phyloP scores from a whole-genome alignment of 306 rosid species.

The Oxytropis ochrocephala region DNA sequence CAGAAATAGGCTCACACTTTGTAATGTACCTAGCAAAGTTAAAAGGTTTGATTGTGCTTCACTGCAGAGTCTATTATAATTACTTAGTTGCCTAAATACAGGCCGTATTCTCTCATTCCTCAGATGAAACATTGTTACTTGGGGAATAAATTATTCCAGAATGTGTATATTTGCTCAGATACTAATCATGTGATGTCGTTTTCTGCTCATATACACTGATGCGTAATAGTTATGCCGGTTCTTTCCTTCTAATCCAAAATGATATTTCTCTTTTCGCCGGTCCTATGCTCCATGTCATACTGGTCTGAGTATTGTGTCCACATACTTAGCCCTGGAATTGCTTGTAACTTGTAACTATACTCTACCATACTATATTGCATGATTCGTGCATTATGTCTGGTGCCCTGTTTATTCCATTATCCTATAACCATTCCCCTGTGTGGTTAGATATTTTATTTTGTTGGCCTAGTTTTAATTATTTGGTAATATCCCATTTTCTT shows the following conservation, averaged over 20 bases:
- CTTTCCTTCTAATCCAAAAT: not conserved
- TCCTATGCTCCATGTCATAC: not conserved
- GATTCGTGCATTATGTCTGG: not conserved
- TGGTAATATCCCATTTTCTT: not conserved
- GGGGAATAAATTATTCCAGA: not conserved
- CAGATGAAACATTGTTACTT: not conserved
- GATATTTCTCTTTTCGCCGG: not conserved
- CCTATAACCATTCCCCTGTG: not conserved
- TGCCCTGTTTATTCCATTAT: not conserved
- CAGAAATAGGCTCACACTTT: conserved; percentile 78
- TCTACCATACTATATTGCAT: not conserved
- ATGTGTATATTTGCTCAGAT: not conserved
- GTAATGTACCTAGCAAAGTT: conserved; percentile 86
- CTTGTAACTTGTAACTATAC: not conserved
- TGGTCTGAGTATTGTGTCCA: not conserved
- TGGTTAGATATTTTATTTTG: not conserved
- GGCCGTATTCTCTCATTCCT: conserved; percentile 2
- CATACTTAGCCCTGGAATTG: conserved; percentile 1
- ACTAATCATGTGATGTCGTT: not conserved
- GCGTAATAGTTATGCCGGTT: not conserved
- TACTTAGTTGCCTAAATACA: not conserved
- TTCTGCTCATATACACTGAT: conserved; percentile 8
- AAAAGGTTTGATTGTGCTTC: conserved; percentile 55
- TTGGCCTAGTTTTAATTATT: not conserved
- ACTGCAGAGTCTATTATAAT: not conserved